These are phyloP conservation scores for Apiotrichum siamense DNA, from an alignment of 1,284 basidiomycete genomes.

Conservation along the genomic window DNA sequence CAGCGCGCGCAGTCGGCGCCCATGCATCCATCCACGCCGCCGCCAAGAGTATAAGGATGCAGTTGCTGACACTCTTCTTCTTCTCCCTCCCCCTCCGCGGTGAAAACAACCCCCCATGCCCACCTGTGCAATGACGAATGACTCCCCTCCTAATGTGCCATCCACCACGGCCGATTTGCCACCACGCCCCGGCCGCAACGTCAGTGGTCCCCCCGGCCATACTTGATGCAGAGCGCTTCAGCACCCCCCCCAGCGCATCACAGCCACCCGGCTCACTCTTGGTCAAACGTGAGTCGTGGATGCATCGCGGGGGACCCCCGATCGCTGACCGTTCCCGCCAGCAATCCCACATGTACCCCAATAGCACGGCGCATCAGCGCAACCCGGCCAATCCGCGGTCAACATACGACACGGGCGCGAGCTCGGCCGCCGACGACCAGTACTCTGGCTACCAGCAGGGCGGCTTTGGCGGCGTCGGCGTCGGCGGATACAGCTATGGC, in stretches of 20 bases:
- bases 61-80: not conserved
- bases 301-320: not conserved
- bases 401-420: slow-evolving; percentile 19
- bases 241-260: slow-evolving; percentile 16
- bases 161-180: not conserved
- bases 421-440: slow-evolving; percentile 20
- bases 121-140: not conserved
- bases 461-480: slow-evolving; percentile 20
- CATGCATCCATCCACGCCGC: not conserved
- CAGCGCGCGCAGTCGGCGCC: not conserved
- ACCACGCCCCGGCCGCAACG: not conserved
- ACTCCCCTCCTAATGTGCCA: not conserved
- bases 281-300: slow-evolving; percentile 16
- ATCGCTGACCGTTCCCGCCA: not conserved
- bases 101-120: too few relatives aligned
- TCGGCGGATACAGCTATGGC: slow-evolving; percentile 16
- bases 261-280: slow-evolving; percentile 21
- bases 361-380: slow-evolving; percentile 23
- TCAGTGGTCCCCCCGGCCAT: slow-evolving; percentile 3
- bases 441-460: slow-evolving; percentile 17
- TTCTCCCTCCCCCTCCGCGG: too few relatives aligned
- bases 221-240: slow-evolving; percentile 26
- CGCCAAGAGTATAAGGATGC: not conserved
- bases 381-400: slow-evolving; percentile 29
- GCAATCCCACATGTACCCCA: slow-evolving; percentile 24